These are phyloP conservation scores for Globisporangium spinosum DNA, from an alignment of 352 stramenopile species.

Conservation along the genomic window DNA sequence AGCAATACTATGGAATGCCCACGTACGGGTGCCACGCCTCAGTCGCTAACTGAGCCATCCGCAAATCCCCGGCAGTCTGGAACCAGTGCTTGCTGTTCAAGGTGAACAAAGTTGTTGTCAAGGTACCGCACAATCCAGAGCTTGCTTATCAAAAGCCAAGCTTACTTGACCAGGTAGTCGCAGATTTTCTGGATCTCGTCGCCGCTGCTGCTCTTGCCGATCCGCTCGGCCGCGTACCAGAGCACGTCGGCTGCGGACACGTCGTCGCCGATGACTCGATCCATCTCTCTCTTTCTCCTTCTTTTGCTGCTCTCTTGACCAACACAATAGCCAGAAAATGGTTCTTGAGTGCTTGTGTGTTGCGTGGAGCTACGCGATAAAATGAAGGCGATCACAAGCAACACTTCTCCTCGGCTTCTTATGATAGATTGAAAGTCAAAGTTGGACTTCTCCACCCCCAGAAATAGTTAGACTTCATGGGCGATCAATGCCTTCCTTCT, in stretches of 20 bases:
- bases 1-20: not conserved
- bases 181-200: conserved; percentile 51
- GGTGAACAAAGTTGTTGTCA: not conserved
- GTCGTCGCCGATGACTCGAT: conserved; percentile 23
- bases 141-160: not conserved
- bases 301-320: not conserved
- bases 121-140: not conserved
- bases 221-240: conserved; percentile 50
- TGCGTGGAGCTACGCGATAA: not conserved
- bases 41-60: conserved; percentile 32
- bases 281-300: conserved; percentile 1
- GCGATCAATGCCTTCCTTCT: not conserved
- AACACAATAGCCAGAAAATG: not conserved
- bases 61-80: conserved; percentile 54
- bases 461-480: not conserved
- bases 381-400: not conserved
- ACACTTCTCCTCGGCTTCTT: not conserved
- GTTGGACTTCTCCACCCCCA: not conserved
- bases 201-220: conserved; percentile 43
- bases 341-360: not conserved
- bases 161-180: conserved; percentile 61
- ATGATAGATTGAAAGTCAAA: not conserved
- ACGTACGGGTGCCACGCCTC: conserved; percentile 53
- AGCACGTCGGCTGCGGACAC: conserved; percentile 38
- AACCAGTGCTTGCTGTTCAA: conserved; percentile 59